Base-by-base conservation (phyloP, 352 stramenopile species). In the Phytophthora ramorum region DNA sequence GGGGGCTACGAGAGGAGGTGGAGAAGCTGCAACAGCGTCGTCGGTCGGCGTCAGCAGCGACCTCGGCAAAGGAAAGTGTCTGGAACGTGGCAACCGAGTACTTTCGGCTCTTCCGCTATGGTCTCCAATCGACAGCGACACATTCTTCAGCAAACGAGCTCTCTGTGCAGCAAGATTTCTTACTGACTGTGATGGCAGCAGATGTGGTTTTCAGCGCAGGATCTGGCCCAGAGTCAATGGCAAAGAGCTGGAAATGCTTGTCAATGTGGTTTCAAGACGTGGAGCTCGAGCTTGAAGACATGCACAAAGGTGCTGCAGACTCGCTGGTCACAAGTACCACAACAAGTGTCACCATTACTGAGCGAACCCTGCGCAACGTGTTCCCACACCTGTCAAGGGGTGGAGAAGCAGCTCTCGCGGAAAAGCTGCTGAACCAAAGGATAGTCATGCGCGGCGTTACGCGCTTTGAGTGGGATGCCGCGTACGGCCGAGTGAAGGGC, bases 221-320 rank as follows among this genome's bases (percentile, higher is more conserved):
- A 40, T 28, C 22, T 19, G 64, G 64, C 30, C 13, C 54, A 0
- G 51, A 59, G 3, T 24, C 45, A 0, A 60, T 71, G 10, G 16
- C 62, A 41, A 67, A 17, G 26, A 64, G 34, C 30, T 73, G 64
- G 64, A 37, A 34, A 16, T 57, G 45, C 14, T 51, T 64, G 26
- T 56, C 58, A 12, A 6, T 40, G 0, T 68, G 51, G 50, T 68
- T 68, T 13, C 3, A 60, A 41, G 32, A 52, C 10, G 51, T 63
- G 2, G 32, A 64, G 20, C 34, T 68, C 8, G 57, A 63, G 7
- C 44, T 71, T 5, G 35, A 64, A 3, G 28, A 43, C 0, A 34
- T 72, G 24, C 1, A 28, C 16, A 64, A 56, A 22, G 22, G 35
- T 28, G 64, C 28, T 4, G 0, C 3, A 2, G 37, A 19, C 2